These are phyloP conservation scores for Cryptosporidium parvum DNA, from an alignment of 169 alveolate genomes.

Conservation along the genomic window DNA sequence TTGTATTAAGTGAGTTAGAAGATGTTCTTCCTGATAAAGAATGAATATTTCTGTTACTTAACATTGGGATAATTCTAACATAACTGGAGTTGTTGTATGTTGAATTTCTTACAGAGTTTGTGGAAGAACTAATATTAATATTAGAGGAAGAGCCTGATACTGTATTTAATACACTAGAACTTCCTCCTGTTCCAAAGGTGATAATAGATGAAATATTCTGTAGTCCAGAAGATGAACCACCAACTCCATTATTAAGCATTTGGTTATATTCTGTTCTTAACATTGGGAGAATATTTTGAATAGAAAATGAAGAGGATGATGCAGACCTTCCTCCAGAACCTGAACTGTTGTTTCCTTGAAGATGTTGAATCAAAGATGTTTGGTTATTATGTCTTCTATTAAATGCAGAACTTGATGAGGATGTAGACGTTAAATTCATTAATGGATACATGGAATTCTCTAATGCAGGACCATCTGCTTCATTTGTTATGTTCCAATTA, in stretches of 20 bases:
- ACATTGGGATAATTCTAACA: slow-evolving; percentile 62
- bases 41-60: slow-evolving; percentile 6
- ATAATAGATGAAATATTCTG: slow-evolving; percentile 14
- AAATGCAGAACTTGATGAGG: slow-evolving; percentile 17
- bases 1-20: neutral
- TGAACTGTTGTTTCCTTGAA: slow-evolving; percentile 4
- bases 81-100: slow-evolving; percentile 11
- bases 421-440: slow-evolving; percentile 22
- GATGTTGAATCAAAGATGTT: slow-evolving; percentile 2
- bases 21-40: neutral
- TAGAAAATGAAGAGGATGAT: slow-evolving; percentile 22
- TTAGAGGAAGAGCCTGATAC: neutral
- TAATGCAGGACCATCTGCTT: slow-evolving; percentile 53
- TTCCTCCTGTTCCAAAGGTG: slow-evolving; percentile 6
- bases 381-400: slow-evolving; percentile 28
- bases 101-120: neutral
- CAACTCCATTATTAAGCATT: neutral
- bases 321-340: slow-evolving; percentile 16
- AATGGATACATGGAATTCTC: slow-evolving; percentile 67
- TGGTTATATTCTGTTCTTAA: slow-evolving; percentile 49
- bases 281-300: slow-evolving; percentile 49
- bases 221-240: slow-evolving; percentile 19
- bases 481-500: slow-evolving; percentile 55
- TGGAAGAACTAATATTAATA: neutral
- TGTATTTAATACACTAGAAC: neutral